These are phyloP conservation scores for Brasenia schreberi DNA, from an alignment of 164 flowering plant species.

Conservation along the genomic window DNA sequence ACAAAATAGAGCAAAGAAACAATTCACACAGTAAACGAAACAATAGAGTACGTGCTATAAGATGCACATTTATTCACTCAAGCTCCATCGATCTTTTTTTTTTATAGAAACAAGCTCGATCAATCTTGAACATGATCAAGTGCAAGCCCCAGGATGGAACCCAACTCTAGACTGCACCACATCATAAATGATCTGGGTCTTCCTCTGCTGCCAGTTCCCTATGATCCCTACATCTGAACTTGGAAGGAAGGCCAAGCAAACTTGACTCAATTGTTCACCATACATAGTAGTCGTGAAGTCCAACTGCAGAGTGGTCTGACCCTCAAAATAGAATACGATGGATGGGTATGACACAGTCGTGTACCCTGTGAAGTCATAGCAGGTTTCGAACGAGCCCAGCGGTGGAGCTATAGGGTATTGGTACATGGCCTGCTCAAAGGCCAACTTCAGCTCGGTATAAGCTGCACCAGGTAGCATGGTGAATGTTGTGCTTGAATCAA, in stretches of 20 bases:
- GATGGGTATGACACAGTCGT: conserved; percentile 11
- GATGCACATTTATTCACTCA: no score
- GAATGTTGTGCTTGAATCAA: conserved; percentile 48
- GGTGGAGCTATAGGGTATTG: conserved; percentile 14
- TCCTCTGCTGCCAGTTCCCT: conserved; percentile 40
- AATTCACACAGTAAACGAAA: no score
- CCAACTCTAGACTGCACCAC: conserved; percentile 28
- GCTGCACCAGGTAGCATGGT: conserved; percentile 23
- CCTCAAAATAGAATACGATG: conserved; percentile 19
- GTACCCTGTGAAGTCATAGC: conserved; percentile 15
- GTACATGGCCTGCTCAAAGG: conserved; percentile 19
- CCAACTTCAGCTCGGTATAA: conserved; percentile 17
- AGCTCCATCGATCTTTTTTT: no score
- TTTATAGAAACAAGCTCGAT: background rate
- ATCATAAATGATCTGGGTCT: conserved; percentile 24
- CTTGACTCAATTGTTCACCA: conserved; percentile 9
- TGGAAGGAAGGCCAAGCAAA: conserved; percentile 34
- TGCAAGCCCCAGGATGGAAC: conserved; percentile 31
- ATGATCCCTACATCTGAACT: conserved; percentile 11
- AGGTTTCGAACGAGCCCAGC: conserved; percentile 28
- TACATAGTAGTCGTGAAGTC: conserved; percentile 10
- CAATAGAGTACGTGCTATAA: no score
- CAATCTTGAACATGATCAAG: conserved; percentile 1
- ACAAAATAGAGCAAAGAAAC: no score
- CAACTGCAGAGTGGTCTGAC: conserved; percentile 22